Conservation (phyloP, 2,329 filamentous ascomycete genomes). For the Orbilia javanica region DNA sequence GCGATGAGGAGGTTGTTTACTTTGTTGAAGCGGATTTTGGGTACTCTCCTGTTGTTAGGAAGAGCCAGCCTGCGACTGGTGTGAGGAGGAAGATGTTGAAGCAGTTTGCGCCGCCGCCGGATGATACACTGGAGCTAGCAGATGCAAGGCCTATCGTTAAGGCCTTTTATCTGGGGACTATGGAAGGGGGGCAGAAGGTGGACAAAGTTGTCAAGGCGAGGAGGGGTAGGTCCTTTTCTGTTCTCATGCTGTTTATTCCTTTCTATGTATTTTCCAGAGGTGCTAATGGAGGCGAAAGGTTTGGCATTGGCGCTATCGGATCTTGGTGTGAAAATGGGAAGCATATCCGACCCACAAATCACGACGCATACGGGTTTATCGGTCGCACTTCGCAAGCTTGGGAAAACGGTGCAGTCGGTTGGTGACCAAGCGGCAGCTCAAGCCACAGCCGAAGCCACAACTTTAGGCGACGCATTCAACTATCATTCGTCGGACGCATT, state of each 20-base stretch:
- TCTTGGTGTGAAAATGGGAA: conserved; percentile 88
- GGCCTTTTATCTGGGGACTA: conserved; percentile 91
- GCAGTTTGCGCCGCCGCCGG: conserved; percentile 96
- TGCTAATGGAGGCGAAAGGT: conserved; percentile 69
- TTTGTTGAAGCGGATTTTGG: conserved; percentile 99
- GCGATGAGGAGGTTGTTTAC: conserved; percentile 95
- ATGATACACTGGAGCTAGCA: conserved; percentile 94
- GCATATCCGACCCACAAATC: conserved; percentile 85
- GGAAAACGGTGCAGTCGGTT: conserved; percentile 90
- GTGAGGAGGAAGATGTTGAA: conserved; percentile 95
- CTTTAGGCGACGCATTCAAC: conserved; percentile 89
- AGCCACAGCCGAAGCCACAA: conserved; percentile 95
- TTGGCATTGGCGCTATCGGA: conserved; percentile 92
- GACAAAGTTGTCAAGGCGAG: conserved; percentile 93
- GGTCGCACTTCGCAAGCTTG: conserved; percentile 93
- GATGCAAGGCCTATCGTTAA: conserved; percentile 92
- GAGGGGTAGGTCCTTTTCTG: conserved; percentile 74
- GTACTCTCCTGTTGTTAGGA: conserved; percentile 93
- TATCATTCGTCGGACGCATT: conserved; percentile 97
- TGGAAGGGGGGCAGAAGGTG: conserved; percentile 97
- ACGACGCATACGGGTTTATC: conserved; percentile 82
- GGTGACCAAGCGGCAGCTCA: conserved; percentile 97
- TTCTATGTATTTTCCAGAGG: not conserved
- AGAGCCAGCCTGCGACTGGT: conserved; percentile 96
- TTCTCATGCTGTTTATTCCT: not conserved